Percentiles rank a stretch among this genome's conserved stretches.
These are phyloP conservation scores for Coemansia sp. DNA, from an alignment of 192 early-diverging fungal species.

Conservation along the genomic window DNA sequence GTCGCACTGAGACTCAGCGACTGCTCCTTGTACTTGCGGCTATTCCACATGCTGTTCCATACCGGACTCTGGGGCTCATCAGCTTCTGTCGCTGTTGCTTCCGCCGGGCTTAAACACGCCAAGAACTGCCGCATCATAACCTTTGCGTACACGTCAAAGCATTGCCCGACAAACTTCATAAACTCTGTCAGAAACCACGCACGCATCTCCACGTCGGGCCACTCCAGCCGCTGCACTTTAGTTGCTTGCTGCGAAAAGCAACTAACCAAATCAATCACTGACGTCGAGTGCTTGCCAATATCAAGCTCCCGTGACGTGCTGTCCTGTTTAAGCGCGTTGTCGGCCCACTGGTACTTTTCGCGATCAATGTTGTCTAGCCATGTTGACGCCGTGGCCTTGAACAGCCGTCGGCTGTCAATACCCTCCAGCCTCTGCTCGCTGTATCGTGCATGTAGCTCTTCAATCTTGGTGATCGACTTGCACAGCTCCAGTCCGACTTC, in stretches of 20 bases:
- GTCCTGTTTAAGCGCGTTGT: slow-evolving; percentile 51
- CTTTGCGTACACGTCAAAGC: slow-evolving; percentile 48
- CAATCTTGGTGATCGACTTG: slow-evolving; percentile 31
- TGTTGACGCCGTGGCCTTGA: slow-evolving; percentile 26
- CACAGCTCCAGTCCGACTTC: slow-evolving; percentile 46
- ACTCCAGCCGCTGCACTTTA: slow-evolving; percentile 32
- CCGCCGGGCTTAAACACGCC: slow-evolving; percentile 16
- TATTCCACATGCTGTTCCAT: slow-evolving; percentile 50
- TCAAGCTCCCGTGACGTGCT: slow-evolving; percentile 31
- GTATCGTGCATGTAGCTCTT: slow-evolving; percentile 28
- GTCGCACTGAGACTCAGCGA: slow-evolving; percentile 30
- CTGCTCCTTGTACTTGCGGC: slow-evolving; percentile 53
- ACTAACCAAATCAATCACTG: slow-evolving; percentile 50
- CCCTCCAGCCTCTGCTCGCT: slow-evolving; percentile 16
- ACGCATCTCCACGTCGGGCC: slow-evolving; percentile 52
- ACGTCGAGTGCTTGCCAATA: slow-evolving; percentile 54
- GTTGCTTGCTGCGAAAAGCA: slow-evolving; percentile 53
- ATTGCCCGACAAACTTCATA: slow-evolving; percentile 39
- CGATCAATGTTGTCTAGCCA: slow-evolving; percentile 46
- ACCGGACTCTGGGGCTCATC: slow-evolving; percentile 17
- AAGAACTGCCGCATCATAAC: slow-evolving; percentile 50
- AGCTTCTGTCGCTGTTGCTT: background rate
- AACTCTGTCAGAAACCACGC: slow-evolving; percentile 48
- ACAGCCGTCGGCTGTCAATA: slow-evolving; percentile 39
- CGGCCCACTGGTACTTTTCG: slow-evolving; percentile 36